A percentile compares a stretch with the other conserved stretches of the same genome.
These are phyloP conservation scores for Paramyrothecium roridum DNA, from an alignment of 2,329 filamentous ascomycete genomes.

Conservation along the genomic window DNA sequence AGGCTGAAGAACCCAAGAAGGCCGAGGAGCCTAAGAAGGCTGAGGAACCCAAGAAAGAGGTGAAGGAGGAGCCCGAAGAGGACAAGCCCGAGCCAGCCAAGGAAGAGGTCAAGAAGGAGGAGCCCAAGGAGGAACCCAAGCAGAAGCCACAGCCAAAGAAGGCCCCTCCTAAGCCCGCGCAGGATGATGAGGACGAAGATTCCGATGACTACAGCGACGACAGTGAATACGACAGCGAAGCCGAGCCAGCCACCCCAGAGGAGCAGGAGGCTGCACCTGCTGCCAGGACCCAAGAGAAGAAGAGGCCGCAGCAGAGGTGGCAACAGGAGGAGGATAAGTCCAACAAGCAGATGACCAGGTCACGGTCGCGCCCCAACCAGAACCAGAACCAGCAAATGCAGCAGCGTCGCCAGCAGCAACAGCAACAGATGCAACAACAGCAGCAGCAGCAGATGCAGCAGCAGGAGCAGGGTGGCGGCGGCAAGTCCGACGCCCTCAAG, in stretches of 20 bases:
- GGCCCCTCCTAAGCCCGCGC: not conserved
- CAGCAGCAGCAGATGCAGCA: constrained; percentile 12
- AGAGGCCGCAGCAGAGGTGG: constrained; percentile 16
- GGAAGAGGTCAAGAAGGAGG: constrained; percentile 4
- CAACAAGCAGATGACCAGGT: constrained; percentile 9
- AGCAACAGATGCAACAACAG: constrained; percentile 12
- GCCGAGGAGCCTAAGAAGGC: not conserved
- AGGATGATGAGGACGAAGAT: constrained; percentile 11
- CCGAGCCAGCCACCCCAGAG: constrained; percentile 17
- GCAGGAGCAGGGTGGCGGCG: constrained; percentile 9
- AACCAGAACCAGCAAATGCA: constrained; percentile 7
- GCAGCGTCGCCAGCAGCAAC: constrained; percentile 13
- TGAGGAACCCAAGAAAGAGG: not conserved
- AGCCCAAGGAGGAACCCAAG: not conserved
- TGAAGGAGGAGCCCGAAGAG: not conserved
- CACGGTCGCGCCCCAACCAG: not conserved
- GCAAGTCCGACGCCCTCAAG: constrained; percentile 45
- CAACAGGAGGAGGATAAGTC: constrained; percentile 16
- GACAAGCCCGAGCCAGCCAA: constrained; percentile 9
- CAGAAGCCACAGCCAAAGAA: constrained; percentile 1
- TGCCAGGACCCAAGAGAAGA: constrained; percentile 10
- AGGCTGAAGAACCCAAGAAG: not conserved
- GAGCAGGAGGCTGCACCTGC: constrained; percentile 2
- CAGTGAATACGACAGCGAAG: constrained; percentile 10
- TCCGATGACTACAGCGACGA: constrained; percentile 14